These are phyloP conservation scores for Annulohypoxylon stygium DNA, from an alignment of 495 filamentous ascomycete genomes.

Conservation along the genomic window DNA sequence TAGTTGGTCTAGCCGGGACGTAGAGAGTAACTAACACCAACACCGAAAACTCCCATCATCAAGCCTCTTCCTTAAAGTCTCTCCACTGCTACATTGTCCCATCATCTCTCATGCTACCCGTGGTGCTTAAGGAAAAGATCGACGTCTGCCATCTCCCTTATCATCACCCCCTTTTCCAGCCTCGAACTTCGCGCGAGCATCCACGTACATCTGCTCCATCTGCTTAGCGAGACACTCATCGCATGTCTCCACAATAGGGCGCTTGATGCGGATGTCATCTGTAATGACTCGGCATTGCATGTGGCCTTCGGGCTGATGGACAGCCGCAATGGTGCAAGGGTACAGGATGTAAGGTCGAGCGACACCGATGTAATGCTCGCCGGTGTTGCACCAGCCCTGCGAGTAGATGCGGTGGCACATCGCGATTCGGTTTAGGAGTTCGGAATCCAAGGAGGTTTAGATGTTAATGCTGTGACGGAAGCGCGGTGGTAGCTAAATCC, in stretches of 20 bases:
- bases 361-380: background rate
- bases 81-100: too few species aligned
- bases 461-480: background rate
- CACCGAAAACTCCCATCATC: background rate
- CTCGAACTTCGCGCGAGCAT: background rate
- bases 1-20: constrained; percentile 2
- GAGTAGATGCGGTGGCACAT: background rate
- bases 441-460: background rate
- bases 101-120: too few species aligned
- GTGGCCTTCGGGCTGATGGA: too few species aligned
- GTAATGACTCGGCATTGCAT: background rate
- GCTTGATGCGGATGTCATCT: background rate
- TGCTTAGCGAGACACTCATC: background rate
- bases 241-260: background rate
- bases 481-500: background rate
- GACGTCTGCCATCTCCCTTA: background rate
- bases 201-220: background rate
- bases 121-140: too few species aligned
- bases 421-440: background rate
- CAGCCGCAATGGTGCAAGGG: background rate
- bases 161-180: background rate
- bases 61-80: background rate
- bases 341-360: background rate
- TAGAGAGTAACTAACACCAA: constrained; percentile 11
- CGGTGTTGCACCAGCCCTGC: background rate